These are phyloP conservation scores for Elsinoe fawcettii DNA, from an alignment of 2,329 filamentous ascomycete species.

Conservation along the genomic window DNA sequence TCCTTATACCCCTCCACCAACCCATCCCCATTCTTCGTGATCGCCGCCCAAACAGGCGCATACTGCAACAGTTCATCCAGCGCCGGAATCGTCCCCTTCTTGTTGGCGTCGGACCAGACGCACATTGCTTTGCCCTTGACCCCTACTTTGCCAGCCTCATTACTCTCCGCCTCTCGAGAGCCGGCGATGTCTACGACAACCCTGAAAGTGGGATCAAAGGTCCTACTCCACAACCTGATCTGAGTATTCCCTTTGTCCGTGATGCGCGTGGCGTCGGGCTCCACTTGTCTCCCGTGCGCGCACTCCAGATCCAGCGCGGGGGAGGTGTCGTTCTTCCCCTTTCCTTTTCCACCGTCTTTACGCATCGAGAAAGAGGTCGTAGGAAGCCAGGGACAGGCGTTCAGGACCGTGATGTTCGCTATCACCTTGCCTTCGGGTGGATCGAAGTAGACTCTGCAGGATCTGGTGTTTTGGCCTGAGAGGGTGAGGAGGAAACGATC, in stretches of 20 bases:
- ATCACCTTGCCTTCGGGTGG: conserved; percentile 43
- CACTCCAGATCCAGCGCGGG: neutral
- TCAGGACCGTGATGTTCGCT: conserved; percentile 55
- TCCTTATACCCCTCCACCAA: conserved; percentile 71
- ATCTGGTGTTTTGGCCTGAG: conserved; percentile 65
- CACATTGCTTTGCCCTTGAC: conserved; percentile 65
- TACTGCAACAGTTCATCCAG: conserved; percentile 71
- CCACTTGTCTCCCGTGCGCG: neutral
- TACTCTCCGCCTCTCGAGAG: conserved; percentile 19
- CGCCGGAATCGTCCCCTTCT: conserved; percentile 64
- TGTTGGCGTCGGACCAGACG: conserved; percentile 81
- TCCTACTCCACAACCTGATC: conserved; percentile 73
- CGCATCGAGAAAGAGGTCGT: conserved; percentile 3
- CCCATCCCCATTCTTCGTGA: conserved; percentile 68
- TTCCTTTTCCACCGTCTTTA: neutral
- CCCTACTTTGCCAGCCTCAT: conserved; percentile 25
- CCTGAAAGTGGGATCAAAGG: conserved; percentile 68
- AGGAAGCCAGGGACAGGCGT: conserved; percentile 17
- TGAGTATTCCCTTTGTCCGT: conserved; percentile 30
- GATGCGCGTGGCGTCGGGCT: neutral
- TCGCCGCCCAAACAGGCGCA: conserved; percentile 69
- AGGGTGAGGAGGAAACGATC: conserved; percentile 47
- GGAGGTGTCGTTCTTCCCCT: neutral
- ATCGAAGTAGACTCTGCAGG: conserved; percentile 67
- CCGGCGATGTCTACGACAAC: conserved; percentile 51